Percentiles rank a stretch among this genome's conserved stretches.
Evolutionary conservation across 2,329 filamentous ascomycete genomes (phyloP).

Genomic region (Zymoseptoria passerinii): DNA sequence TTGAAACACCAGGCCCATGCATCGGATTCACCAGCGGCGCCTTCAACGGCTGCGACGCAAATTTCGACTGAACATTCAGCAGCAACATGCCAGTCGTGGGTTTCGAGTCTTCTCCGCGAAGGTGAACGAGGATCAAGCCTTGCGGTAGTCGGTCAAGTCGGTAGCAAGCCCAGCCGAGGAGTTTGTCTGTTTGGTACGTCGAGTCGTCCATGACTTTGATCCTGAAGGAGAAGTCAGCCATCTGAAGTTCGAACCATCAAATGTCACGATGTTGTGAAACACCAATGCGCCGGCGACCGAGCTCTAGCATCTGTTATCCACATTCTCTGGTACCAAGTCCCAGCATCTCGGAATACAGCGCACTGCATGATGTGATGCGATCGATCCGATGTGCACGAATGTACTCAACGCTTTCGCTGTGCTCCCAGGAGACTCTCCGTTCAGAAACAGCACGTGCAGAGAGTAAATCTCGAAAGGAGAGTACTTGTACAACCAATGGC

Average conservation of each 20-base stretch:
- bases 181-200: conserved; percentile 61
- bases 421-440: not conserved
- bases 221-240: conserved; percentile 30
- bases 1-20: not conserved
- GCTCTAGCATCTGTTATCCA: not conserved
- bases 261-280: not conserved
- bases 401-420: conserved; percentile 9
- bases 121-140: conserved; percentile 69
- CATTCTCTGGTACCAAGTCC: not conserved
- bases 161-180: conserved; percentile 84
- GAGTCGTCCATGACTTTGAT: conserved; percentile 79
- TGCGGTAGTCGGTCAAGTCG: conserved; percentile 68
- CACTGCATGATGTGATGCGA: not conserved
- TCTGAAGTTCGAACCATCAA: not conserved
- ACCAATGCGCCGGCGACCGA: not conserved
- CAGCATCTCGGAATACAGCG: not conserved
- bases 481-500: not conserved
- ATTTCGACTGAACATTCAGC: conserved; percentile 38
- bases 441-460: not conserved
- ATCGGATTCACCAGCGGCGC: not conserved
- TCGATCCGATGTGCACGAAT: not conserved
- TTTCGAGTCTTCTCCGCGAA: conserved; percentile 61
- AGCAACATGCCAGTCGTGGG: conserved; percentile 62
- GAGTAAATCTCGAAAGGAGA: not conserved
- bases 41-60: not conserved